Evolutionary conservation across 2,329 filamentous ascomycete species (phyloP), one percentile per base, ranked within the genome.

Genomic region (Fusarium sp.): DNA sequence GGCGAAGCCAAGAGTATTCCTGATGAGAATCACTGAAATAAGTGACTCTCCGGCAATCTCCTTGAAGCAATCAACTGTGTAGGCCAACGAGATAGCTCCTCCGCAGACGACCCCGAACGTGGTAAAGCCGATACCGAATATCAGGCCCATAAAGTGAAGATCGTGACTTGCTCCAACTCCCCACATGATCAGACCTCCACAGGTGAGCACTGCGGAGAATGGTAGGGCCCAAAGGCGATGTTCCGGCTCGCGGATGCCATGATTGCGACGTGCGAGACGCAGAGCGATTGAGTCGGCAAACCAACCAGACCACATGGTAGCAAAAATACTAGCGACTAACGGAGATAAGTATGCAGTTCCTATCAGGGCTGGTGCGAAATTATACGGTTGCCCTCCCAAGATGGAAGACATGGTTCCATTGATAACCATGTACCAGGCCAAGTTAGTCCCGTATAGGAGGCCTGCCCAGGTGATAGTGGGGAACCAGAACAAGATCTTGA

Each of bases 21-120:
- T 31, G 13, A 55, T 55, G 5, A 50, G 49, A 5, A 55, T 49
- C 20, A 54, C 36, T 0, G 51, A 54, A 5, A 43, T 55, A 5
- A 8, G 43, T 49, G 4, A 36, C 34, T 55, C 43, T 4, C 52
- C 52, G 0, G 31, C 49, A 0, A 55, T 55, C 0, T 55, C 52
- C n/a, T 50, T 55, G 43, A 55, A 55, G 13, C 52, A 55, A 38
- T 55, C 52, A 24, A 54, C 51, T 1, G 48, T 54, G 17, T 54
- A 54, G 7, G 51, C 48, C 3, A 54, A 13, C 17, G 51, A 42
- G 5, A 54, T 54, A 6, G 51, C 48, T 3, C 51, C 51, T 0
- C 51, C 51, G 1, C 40, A 49, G 8, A 54, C 51, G 0, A 42
- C 48, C 14, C 51, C 48, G 14, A 54, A 54, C 0, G 51, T 54